A percentile compares a stretch with the other conserved stretches of the same genome.
Evolutionary conservation across 192 early-diverging fungal species (phyloP).

Genomic region (Coemansia sp.): DNA sequence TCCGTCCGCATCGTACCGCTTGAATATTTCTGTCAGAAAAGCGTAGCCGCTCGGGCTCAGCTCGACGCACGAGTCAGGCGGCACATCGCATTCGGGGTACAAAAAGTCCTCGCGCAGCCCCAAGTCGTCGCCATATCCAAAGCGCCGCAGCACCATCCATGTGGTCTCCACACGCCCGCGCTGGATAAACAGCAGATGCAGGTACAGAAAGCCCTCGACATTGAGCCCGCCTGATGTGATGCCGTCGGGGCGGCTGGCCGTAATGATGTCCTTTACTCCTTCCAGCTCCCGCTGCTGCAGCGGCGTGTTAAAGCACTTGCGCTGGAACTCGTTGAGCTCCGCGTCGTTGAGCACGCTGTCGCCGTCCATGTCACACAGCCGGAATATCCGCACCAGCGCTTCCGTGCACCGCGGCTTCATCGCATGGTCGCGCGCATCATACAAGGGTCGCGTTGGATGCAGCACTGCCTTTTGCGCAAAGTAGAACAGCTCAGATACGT

Average conservation of each 20-base stretch:
- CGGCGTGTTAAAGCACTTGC: constrained; percentile 96
- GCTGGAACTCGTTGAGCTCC: constrained; percentile 94
- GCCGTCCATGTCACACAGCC: constrained; percentile 93
- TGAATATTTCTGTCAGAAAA: constrained; percentile 93
- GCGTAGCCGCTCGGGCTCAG: constrained; percentile 90
- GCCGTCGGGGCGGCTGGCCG: constrained; percentile 83
- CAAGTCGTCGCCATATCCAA: constrained; percentile 96
- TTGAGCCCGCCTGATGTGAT: constrained; percentile 85
- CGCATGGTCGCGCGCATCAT: constrained; percentile 87
- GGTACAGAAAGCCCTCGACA: constrained; percentile 88
- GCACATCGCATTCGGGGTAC: constrained; percentile 83
- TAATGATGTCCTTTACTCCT: constrained; percentile 93
- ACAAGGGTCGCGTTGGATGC: constrained; percentile 95
- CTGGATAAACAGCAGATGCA: constrained; percentile 97
- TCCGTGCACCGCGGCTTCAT: constrained; percentile 89
- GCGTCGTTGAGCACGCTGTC: constrained; percentile 88
- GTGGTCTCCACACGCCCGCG: constrained; percentile 96
- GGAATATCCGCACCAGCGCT: constrained; percentile 91
- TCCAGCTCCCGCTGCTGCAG: constrained; percentile 94
- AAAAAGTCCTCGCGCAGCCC: constrained; percentile 89
- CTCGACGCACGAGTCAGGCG: constrained; percentile 88
- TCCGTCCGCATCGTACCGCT: constrained; percentile 93
- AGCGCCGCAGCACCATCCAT: constrained; percentile 94
- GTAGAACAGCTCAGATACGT: constrained; percentile 99
- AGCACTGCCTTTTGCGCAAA: constrained; percentile 99